Evolutionary conservation across 2,329 filamentous ascomycete species (phyloP), one percentile per base, ranked within the genome.

Genomic region (Fusarium floridanum): DNA sequence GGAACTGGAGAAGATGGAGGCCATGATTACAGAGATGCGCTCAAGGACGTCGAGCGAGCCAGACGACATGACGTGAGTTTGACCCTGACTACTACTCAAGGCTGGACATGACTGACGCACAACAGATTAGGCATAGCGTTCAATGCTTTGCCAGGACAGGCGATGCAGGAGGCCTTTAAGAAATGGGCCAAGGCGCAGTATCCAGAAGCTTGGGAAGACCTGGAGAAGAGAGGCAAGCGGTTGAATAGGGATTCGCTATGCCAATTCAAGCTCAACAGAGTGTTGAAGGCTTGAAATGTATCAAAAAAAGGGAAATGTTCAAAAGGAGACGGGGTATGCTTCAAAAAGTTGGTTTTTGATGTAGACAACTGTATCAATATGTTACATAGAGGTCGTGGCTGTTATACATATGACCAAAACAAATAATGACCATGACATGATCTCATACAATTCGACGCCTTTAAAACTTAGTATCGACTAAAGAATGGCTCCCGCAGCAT

Each of bases 61-160:
- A n/a, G 91, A 93, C 80, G 84, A 87, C 34, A 88, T 91, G 79
- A 92, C 93, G 93, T 95, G 84, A 88, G 93, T 91, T 67, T 64
- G 60, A 41, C n/a, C n/a, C n/a, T 3, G 16, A 17, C 43, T 17
- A 37, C 34, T 39, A 4, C 17, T 65, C 4, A 22, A 53, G 12
- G 5, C 5, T 20, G 14, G 11, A 22, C 8, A 57, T 66, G 32
- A 12, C 74, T 78, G 50, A 82, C 68, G 66, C 34, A 5, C 8
- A n/a, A 66, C 65, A 95, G 94, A 34, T 85, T 98, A 57, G 94
- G 92, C 17, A 89, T 92, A 29, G 87, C 95, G 68, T 95, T 94
- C 82, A 97, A 96, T 77, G 92, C 91, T 11, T 88, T 95, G 4
- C 91, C 90, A 3, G 90, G 88, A 67, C 88, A 89, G 68, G 87